Percentiles rank a stretch among this genome's conserved stretches.
Conservation (phyloP, 805 yeast genomes). For the Starmerella potacharoeniae region DNA sequence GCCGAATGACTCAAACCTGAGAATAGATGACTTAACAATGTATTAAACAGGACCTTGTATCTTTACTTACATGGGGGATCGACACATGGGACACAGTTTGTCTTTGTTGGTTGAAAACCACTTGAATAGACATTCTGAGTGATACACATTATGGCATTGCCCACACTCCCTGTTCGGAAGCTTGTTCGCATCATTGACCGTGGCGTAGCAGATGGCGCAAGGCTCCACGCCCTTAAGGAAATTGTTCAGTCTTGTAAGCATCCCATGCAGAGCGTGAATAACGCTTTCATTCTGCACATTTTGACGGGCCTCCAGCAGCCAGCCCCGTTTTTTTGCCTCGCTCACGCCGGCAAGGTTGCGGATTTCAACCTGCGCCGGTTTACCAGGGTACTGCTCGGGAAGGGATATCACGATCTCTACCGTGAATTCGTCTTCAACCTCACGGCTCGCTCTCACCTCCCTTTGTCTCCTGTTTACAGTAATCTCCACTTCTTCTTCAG, state of each 20-base stretch:
- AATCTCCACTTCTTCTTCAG: slow-evolving; percentile 5
- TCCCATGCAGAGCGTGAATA: slow-evolving; percentile 47
- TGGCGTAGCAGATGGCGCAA: slow-evolving; percentile 93
- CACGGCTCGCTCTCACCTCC: slow-evolving; percentile 21
- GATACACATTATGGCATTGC: slow-evolving; percentile 89
- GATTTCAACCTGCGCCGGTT: slow-evolving; percentile 54
- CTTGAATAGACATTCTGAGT: slow-evolving; percentile 87
- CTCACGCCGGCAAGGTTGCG: slow-evolving; percentile 81
- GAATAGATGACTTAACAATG: too few relatives aligned
- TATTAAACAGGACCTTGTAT: too few relatives aligned
- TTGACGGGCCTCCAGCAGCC: slow-evolving; percentile 85
- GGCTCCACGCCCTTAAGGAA: slow-evolving; percentile 89
- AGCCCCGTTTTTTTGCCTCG: slow-evolving; percentile 87
- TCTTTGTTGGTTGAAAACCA: slow-evolving; percentile 95
- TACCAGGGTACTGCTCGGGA: slow-evolving; percentile 60
- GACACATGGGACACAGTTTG: slow-evolving; percentile 90
- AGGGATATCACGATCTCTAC: slow-evolving; percentile 46
- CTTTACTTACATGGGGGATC: slow-evolving; percentile 33
- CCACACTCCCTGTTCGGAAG: slow-evolving; percentile 80
- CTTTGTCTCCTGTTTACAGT: slow-evolving; percentile 17
- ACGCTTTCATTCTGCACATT: slow-evolving; percentile 45
- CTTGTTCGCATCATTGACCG: slow-evolving; percentile 79
- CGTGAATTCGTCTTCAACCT: slow-evolving; percentile 21
- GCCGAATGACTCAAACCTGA: too few relatives aligned
- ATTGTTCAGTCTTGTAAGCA: slow-evolving; percentile 62